phyloP scores from a whole-genome alignment of 1,284 basidiomycete genomes.

The Amylostereum areolatum region DNA sequence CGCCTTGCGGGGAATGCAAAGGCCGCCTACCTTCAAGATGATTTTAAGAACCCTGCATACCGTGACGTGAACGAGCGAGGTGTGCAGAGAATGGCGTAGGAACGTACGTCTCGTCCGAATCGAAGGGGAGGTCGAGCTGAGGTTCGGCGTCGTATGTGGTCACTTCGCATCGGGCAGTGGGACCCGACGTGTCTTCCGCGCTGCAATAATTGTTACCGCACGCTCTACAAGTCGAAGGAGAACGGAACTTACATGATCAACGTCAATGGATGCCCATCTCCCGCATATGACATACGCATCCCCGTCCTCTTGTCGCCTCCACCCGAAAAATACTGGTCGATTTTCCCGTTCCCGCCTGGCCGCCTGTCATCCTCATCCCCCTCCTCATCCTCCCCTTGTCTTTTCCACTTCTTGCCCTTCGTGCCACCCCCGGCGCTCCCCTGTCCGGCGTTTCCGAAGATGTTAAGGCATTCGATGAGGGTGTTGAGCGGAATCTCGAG shows the following conservation, averaged over 20 bases:
- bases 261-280: slow-evolving; percentile 73
- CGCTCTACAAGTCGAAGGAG: slow-evolving; percentile 1
- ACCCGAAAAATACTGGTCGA: slow-evolving; percentile 49
- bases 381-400: slow-evolving; percentile 40
- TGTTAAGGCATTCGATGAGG: slow-evolving; percentile 84
- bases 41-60: slow-evolving; percentile 64
- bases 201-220: slow-evolving; percentile 32
- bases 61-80: slow-evolving; percentile 9
- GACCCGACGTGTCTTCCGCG: slow-evolving; percentile 77
- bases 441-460: slow-evolving; percentile 77
- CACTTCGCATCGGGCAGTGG: slow-evolving; percentile 86
- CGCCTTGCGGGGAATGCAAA: background rate
- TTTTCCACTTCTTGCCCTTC: slow-evolving; percentile 46
- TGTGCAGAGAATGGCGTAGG: background rate
- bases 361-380: slow-evolving; percentile 21
- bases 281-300: slow-evolving; percentile 81
- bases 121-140: slow-evolving; percentile 74
- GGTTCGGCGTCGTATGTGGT: slow-evolving; percentile 83
- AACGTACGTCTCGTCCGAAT: slow-evolving; percentile 59
- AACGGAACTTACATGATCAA: slow-evolving; percentile 68
- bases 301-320: slow-evolving; percentile 64
- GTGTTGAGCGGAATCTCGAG: slow-evolving; percentile 83
- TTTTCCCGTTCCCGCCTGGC: slow-evolving; percentile 16
- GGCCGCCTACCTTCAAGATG: slow-evolving; percentile 70
- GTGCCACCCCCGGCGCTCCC: slow-evolving; percentile 21